Percentiles rank a stretch among this genome's conserved stretches.
phyloP scores from a whole-genome alignment of 805 yeast genomes.

The Wickerhamomyces strasburgensis region DNA sequence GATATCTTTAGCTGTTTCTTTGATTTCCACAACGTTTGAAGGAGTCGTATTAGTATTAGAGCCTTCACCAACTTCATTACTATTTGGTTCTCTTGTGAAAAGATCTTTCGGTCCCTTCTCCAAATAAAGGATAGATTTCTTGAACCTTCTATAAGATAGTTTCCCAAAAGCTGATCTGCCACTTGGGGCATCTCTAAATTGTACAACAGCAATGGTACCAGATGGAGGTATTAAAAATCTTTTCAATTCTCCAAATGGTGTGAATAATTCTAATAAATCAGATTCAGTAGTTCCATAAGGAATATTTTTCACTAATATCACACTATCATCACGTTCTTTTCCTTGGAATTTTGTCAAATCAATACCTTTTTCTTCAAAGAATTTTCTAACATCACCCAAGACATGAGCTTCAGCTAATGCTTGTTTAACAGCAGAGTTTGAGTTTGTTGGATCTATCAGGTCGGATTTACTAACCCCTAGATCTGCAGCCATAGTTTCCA shows the following conservation, averaged over 20 bases:
- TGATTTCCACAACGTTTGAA: slow-evolving; percentile 16
- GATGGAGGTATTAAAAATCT: slow-evolving; percentile 92
- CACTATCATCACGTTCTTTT: slow-evolving; percentile 70
- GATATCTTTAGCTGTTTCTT: slow-evolving; percentile 26
- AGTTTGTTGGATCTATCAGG: slow-evolving; percentile 79
- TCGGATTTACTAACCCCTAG: slow-evolving; percentile 81
- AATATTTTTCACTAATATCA: slow-evolving; percentile 83
- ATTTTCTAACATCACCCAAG: slow-evolving; percentile 82
- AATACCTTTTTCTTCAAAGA: slow-evolving; percentile 80
- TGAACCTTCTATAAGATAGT: slow-evolving; percentile 81
- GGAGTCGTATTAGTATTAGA: slow-evolving; percentile 28
- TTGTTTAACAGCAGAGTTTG: slow-evolving; percentile 89
- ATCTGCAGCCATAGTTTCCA: slow-evolving; percentile 81
- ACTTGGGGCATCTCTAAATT: slow-evolving; percentile 73
- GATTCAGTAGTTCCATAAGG: slow-evolving; percentile 80
- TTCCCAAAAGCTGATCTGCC: slow-evolving; percentile 89
- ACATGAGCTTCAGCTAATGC: slow-evolving; percentile 97
- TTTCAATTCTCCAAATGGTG: slow-evolving; percentile 72
- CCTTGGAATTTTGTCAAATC: slow-evolving; percentile 67
- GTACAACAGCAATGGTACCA: slow-evolving; percentile 92
- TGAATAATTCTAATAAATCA: slow-evolving; percentile 78
- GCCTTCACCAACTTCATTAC: slow-evolving; percentile 20
- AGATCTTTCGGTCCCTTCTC: slow-evolving; percentile 91
- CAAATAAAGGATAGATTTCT: slow-evolving; percentile 78
- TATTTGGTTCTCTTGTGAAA: slow-evolving; percentile 54